A percentile compares a stretch with the other conserved stretches of the same genome.
These are phyloP conservation scores for Pseudogymnoascus sp. DNA, from an alignment of 2,329 filamentous ascomycete species.

Conservation along the genomic window DNA sequence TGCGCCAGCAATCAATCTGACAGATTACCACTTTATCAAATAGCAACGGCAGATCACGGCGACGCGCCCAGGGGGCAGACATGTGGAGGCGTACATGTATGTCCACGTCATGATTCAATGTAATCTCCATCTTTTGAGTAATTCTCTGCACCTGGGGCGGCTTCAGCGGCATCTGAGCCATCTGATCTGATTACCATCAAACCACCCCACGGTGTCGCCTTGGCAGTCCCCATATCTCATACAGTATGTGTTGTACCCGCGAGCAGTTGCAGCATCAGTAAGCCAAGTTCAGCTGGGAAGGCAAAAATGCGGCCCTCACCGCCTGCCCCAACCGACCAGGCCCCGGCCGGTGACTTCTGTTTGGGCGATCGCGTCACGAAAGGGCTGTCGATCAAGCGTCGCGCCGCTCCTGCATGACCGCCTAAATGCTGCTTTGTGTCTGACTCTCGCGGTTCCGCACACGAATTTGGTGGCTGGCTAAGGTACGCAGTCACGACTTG, in stretches of 20 bases:
- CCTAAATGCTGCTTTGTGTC: neutral
- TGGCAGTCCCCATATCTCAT: neutral
- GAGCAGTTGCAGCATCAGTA: neutral
- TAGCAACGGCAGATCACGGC: neutral
- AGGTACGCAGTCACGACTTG: neutral
- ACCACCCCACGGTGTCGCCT: neutral
- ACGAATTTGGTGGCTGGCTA: neutral
- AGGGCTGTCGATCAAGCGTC: neutral
- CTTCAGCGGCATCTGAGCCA: conserved; percentile 3
- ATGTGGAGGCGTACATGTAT: conserved; percentile 1
- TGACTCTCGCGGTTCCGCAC: conserved; percentile 1
- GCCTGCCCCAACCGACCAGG: neutral
- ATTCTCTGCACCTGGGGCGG: neutral
- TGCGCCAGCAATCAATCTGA: conserved; percentile 3
- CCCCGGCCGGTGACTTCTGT: neutral
- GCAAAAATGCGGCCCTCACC: neutral
- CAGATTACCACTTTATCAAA: conserved; percentile 3
- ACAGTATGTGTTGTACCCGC: neutral
- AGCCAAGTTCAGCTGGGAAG: neutral
- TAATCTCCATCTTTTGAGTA: neutral
- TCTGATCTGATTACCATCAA: neutral
- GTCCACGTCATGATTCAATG: neutral
- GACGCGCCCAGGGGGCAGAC: neutral
- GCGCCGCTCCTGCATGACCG: neutral
- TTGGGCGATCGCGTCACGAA: conserved; percentile 1